Base-by-base conservation (phyloP, 75 land plant genomes). In the Adiantum capillusveneris region DNA sequence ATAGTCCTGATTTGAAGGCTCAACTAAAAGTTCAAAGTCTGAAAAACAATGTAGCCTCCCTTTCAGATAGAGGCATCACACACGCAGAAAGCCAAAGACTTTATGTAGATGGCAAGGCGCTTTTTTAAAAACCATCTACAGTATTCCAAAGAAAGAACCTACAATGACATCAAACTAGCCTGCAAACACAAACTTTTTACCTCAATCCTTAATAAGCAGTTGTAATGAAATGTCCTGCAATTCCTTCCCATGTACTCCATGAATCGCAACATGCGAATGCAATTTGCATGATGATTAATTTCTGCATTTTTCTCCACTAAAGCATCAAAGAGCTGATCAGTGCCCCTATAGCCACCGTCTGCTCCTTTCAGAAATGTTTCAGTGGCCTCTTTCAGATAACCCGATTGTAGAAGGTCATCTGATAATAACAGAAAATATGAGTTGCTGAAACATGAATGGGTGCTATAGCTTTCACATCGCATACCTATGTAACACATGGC, bases 151-250 rank as follows among this genome's bases (percentile, higher is more conserved):
- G n/a, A n/a, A n/a, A n/a, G n/a, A n/a, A n/a, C n/a, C n/a, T n/a
- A n/a, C n/a, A n/a, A n/a, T n/a, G n/a, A n/a, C n/a, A n/a, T n/a
- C n/a, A 48, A 48, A 19, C 20, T 19, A 16, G 11, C 51, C 20
- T 48, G 51, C 11, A 13, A 48, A 14, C 14, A 9, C 12, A 48
- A 48, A 13, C 11, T 18, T 25, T 53, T 3, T 63, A 95, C 99
- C 82, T 95, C 93, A 60, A 83, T 84, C 69, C 83, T 83, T 44
- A 95, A 77, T 39, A 95, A 79, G 57, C 82, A 84, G 66, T 95
- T 95, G 51, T 87, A 95, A 83, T 95, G 99, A 64, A 78, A 90
- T 1, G 97, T 90, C 0, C 88, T 87, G 22, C 87, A 82, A 83
- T 77, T 75, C 58, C 92, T 79, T 63, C 99, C 99, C 29, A 78